Conservation (phyloP, 495 filamentous ascomycete species). For the Trichocladium uniseriatum region DNA sequence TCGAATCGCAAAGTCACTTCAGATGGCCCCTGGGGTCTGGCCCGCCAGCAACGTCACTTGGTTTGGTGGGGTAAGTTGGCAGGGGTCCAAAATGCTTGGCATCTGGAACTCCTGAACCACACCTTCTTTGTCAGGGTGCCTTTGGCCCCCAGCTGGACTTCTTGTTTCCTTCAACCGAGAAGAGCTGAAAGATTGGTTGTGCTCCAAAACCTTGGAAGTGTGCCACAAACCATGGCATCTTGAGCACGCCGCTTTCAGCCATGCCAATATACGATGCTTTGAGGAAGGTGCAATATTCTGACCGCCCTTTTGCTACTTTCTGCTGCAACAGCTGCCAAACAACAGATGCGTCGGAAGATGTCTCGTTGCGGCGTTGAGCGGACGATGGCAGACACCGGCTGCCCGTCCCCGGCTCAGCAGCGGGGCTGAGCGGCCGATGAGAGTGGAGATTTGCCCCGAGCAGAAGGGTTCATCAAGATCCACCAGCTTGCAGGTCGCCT, state of each 20-base stretch:
- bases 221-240: background rate
- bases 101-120: too few relatives aligned
- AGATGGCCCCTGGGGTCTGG: background rate
- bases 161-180: background rate
- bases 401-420: background rate
- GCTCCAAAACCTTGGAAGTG: conserved; percentile 6
- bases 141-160: conserved; percentile 1
- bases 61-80: conserved; percentile 16
- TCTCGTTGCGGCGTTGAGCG: background rate
- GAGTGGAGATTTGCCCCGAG: background rate
- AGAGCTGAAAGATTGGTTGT: conserved; percentile 1
- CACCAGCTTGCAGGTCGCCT: conserved; percentile 4
- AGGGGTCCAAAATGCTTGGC: conserved; percentile 9
- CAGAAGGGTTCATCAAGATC: too few relatives aligned
- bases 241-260: conserved; percentile 8
- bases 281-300: background rate
- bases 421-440: conserved; percentile 10
- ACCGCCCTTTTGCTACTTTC: background rate
- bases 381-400: conserved; percentile 17
- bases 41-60: conserved; percentile 19
- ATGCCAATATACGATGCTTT: background rate
- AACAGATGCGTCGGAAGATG: too few relatives aligned
- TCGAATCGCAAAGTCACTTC: conserved; percentile 23
- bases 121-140: background rate
- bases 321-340: background rate